phyloP scores from a whole-genome alignment of 768 basidiomycete genomes.

The Sutorius australiensis region DNA sequence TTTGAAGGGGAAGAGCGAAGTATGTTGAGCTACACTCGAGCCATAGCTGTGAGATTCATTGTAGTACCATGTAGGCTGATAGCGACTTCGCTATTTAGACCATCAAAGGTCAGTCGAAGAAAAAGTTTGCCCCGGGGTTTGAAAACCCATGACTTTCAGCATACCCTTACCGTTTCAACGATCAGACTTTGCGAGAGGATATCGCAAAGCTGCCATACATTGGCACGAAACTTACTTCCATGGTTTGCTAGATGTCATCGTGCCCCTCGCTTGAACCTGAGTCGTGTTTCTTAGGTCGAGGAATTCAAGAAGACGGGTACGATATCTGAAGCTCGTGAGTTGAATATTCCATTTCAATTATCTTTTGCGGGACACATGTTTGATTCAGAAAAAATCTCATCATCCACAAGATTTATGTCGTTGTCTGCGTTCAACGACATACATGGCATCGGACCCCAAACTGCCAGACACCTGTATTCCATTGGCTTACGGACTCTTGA shows the following conservation, averaged over 20 bases:
- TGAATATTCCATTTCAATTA: slow-evolving; percentile 8
- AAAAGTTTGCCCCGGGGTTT: not conserved
- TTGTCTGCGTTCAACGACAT: slow-evolving; percentile 59
- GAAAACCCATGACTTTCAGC: slow-evolving; percentile 32
- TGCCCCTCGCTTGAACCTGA: not conserved
- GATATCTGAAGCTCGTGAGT: slow-evolving; percentile 55
- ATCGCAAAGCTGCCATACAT: slow-evolving; percentile 44
- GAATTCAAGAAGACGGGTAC: slow-evolving; percentile 55
- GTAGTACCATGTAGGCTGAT: not conserved
- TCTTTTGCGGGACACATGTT: not conserved
- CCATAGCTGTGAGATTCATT: slow-evolving; percentile 56
- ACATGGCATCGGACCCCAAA: slow-evolving; percentile 73
- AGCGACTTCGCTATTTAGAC: slow-evolving; percentile 28
- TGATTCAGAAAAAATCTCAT: slow-evolving; percentile 43
- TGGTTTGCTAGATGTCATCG: slow-evolving; percentile 34
- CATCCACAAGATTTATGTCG: slow-evolving; percentile 51
- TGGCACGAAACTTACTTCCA: slow-evolving; percentile 48
- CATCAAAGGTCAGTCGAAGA: slow-evolving; percentile 41
- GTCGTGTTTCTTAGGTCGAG: slow-evolving; percentile 42
- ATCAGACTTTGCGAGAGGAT: slow-evolving; percentile 35
- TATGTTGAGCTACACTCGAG: slow-evolving; percentile 67
- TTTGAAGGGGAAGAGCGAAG: slow-evolving; percentile 67
- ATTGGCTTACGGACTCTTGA: slow-evolving; percentile 63
- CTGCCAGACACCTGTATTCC: slow-evolving; percentile 61
- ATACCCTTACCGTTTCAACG: slow-evolving; percentile 44